Evolutionary conservation across 495 filamentous ascomycete species (phyloP).

Genomic region (Aspergillus sclerotioniger): DNA sequence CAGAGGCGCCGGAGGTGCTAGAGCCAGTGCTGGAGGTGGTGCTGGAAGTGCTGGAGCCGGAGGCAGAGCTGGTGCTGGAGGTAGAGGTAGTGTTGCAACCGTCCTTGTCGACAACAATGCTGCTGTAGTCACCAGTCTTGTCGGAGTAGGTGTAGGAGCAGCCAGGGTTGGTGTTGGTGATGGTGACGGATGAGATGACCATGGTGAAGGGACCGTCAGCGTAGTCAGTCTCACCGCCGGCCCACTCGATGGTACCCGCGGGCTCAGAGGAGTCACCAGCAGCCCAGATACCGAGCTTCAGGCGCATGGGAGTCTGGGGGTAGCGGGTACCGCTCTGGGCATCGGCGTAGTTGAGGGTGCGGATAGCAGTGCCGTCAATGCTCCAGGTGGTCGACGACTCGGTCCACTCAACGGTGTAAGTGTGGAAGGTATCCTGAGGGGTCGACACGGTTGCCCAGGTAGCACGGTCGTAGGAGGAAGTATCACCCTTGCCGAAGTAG

Average conservation of each 20-base stretch:
- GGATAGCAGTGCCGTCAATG: conserved; percentile 70
- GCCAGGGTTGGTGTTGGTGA: conserved; percentile 39
- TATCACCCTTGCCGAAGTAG: conserved; percentile 92
- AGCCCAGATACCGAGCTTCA: conserved; percentile 80
- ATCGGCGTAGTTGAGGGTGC: conserved; percentile 60
- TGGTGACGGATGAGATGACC: conserved; percentile 54
- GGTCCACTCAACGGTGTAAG: conserved; percentile 85
- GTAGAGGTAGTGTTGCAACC: conserved; percentile 10
- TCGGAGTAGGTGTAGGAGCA: conserved; percentile 37
- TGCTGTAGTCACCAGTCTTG: conserved; percentile 38
- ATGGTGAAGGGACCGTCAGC: conserved; percentile 65
- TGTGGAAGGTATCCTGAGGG: conserved; percentile 71
- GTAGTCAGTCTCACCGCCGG: conserved; percentile 71
- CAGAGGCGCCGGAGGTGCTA: conserved; percentile 10
- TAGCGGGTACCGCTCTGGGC: conserved; percentile 68
- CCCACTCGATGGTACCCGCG: conserved; percentile 62
- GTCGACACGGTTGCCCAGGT: conserved; percentile 53
- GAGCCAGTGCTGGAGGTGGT: background rate
- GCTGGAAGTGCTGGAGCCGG: conserved; percentile 4
- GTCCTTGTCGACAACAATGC: conserved; percentile 24
- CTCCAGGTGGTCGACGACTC: conserved; percentile 69
- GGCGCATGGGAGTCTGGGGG: conserved; percentile 86
- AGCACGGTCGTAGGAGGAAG: conserved; percentile 73
- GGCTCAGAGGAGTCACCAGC: conserved; percentile 72
- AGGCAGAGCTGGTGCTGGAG: conserved; percentile 5